Conservation (phyloP, 129 eudicot species). For the Helichrysum umbraculigerum region DNA sequence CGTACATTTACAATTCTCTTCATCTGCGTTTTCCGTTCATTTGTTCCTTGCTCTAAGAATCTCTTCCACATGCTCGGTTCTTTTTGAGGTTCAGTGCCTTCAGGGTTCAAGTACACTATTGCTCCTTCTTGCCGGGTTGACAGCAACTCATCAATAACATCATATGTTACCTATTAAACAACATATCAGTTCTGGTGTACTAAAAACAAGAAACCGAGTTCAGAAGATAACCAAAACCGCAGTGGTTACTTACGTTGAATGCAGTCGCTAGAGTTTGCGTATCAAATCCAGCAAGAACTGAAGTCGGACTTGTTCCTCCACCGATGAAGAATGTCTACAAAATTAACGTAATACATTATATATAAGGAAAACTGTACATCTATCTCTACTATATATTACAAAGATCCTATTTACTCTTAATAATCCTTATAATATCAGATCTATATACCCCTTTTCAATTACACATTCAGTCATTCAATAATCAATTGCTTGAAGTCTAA, state of each 20-base stretch:
- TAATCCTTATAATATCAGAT: too few relatives aligned
- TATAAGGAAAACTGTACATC: background rate
- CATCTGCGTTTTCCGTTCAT: slow-evolving; percentile 41
- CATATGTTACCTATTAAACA: slow-evolving; percentile 51
- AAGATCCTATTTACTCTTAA: too few relatives aligned
- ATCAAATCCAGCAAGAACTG: slow-evolving; percentile 79
- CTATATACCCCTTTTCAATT: too few relatives aligned
- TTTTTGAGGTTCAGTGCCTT: slow-evolving; percentile 22
- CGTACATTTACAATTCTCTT: slow-evolving; percentile 35
- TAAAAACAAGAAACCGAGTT: background rate
- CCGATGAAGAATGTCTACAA: slow-evolving; percentile 73
- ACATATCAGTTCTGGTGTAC: background rate
- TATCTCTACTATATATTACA: too few relatives aligned
- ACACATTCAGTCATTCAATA: too few relatives aligned
- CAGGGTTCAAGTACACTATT: slow-evolving; percentile 54
- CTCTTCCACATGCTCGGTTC: slow-evolving; percentile 51
- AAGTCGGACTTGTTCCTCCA: slow-evolving; percentile 64
- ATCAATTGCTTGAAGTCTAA: too few relatives aligned
- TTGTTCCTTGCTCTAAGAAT: slow-evolving; percentile 43
- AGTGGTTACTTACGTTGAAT: slow-evolving; percentile 53
- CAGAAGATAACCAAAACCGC: background rate
- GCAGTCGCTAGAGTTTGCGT: slow-evolving; percentile 54
- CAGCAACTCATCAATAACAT: slow-evolving; percentile 42
- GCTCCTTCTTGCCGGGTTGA: slow-evolving; percentile 53
- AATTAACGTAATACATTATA: background rate